Evolutionary conservation across 805 yeast species (phyloP).

Genomic region (Torulaspora delbrueckii): DNA sequence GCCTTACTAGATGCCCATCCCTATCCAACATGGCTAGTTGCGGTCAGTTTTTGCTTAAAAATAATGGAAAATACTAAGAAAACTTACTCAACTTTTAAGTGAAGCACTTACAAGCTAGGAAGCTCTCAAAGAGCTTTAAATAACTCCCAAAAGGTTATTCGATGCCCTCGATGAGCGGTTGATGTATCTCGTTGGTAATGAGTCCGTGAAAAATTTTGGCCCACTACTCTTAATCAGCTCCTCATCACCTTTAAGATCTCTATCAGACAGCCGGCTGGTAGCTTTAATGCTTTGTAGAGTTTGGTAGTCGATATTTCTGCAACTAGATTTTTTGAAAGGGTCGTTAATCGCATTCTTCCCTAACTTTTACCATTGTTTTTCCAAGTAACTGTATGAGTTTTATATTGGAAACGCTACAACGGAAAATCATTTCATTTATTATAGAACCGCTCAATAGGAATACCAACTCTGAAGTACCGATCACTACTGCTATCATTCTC

Average conservation of each 20-base stretch:
- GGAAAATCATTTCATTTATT: slow-evolving; percentile 8
- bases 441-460: slow-evolving; percentile 12
- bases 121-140: not conserved
- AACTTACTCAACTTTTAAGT: no score
- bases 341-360: not conserved
- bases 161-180: not conserved
- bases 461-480: slow-evolving; percentile 5
- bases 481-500: slow-evolving; percentile 11
- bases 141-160: not conserved
- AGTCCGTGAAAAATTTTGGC: slow-evolving; percentile 6
- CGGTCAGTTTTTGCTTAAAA: no score
- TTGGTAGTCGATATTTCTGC: not conserved
- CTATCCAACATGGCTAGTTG: no score
- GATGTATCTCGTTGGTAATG: slow-evolving; percentile 5
- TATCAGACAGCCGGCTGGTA: not conserved
- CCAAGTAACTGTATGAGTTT: slow-evolving; percentile 12
- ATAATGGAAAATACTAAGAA: not conserved
- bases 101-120: not conserved
- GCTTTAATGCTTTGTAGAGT: not conserved
- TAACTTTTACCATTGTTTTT: not conserved
- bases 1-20: not conserved
- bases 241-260: not conserved
- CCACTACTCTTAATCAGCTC: not conserved
- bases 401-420: slow-evolving; percentile 8
- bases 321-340: not conserved